Evolutionary conservation across 202 grass and related monocot genomes (phyloP).

Genomic region (Eragrostis tef): DNA sequence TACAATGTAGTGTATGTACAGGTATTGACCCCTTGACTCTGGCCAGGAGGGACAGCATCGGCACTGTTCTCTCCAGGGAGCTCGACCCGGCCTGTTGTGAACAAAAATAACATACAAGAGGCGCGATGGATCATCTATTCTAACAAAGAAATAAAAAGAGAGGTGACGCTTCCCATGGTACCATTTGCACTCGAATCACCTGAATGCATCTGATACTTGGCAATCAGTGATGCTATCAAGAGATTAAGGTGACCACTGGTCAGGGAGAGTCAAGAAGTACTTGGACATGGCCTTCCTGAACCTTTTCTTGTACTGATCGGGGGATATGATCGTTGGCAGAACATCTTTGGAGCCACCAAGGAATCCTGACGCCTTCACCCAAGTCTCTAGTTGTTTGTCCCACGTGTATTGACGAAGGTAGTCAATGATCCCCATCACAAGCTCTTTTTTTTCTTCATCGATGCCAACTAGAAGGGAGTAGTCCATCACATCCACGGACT

Average conservation of each 20-base stretch:
- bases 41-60: conserved; percentile 27
- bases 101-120: conserved; percentile 65
- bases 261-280: conserved; percentile 89
- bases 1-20: conserved; percentile 51
- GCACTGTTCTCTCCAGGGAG: conserved; percentile 21
- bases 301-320: conserved; percentile 88
- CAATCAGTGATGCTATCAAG: conserved; percentile 33
- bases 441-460: conserved; percentile 82
- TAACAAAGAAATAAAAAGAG: conserved; percentile 26
- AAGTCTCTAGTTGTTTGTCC: conserved; percentile 95
- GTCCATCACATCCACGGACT: conserved; percentile 93
- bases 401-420: conserved; percentile 96
- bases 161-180: conserved; percentile 11
- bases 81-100: conserved; percentile 49
- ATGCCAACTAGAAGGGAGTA: conserved; percentile 94
- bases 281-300: conserved; percentile 98
- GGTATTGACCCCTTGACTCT: conserved; percentile 45
- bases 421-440: conserved; percentile 94
- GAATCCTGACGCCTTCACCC: conserved; percentile 85
- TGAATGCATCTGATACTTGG: conserved; percentile 2
- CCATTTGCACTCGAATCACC: conserved; percentile 19
- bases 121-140: conserved; percentile 32
- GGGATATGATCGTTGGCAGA: conserved; percentile 80
- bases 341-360: conserved; percentile 80
- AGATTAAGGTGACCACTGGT: conserved; percentile 82